phyloP scores from a whole-genome alignment of 2,329 filamentous ascomycete genomes.

The Hysterium pulicare region DNA sequence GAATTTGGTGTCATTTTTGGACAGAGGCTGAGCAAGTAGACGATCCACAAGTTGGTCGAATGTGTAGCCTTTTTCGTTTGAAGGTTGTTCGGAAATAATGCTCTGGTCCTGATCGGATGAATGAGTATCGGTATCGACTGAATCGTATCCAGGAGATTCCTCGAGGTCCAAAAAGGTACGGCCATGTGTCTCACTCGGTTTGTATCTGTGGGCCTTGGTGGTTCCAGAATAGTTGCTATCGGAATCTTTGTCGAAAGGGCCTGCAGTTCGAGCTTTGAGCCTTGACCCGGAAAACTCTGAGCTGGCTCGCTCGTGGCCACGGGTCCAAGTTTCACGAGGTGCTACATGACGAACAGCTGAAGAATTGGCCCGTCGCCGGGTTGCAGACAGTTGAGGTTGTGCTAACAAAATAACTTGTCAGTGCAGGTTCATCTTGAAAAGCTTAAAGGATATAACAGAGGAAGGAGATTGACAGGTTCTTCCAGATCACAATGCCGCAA shows the following conservation, averaged over 20 bases:
- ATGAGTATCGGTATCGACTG: constrained; percentile 64
- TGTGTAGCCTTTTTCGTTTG: constrained; percentile 59
- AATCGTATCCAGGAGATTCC: constrained; percentile 66
- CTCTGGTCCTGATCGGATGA: constrained; percentile 58
- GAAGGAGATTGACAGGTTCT: neutral
- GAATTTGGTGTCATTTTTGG: constrained; percentile 86
- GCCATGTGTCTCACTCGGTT: constrained; percentile 43
- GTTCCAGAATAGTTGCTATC: constrained; percentile 18
- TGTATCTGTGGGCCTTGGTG: constrained; percentile 33
- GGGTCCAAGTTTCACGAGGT: constrained; percentile 35
- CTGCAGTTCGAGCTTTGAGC: constrained; percentile 25
- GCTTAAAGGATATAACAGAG: neutral
- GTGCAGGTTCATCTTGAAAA: neutral
- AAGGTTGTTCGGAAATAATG: constrained; percentile 33
- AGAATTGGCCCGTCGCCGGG: constrained; percentile 44
- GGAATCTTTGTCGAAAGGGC: constrained; percentile 11
- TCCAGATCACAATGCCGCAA: neutral
- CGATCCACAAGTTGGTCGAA: constrained; percentile 68
- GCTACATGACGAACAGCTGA: constrained; percentile 42
- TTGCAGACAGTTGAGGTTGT: constrained; percentile 33
- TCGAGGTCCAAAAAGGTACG: constrained; percentile 64
- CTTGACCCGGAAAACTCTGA: constrained; percentile 43
- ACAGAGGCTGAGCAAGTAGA: constrained; percentile 76
- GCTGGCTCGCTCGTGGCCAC: constrained; percentile 46
- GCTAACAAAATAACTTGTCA: constrained; percentile 18